phyloP scores from a whole-genome alignment of 1,284 basidiomycete genomes.

The Erythrobasidium hasegawianum region DNA sequence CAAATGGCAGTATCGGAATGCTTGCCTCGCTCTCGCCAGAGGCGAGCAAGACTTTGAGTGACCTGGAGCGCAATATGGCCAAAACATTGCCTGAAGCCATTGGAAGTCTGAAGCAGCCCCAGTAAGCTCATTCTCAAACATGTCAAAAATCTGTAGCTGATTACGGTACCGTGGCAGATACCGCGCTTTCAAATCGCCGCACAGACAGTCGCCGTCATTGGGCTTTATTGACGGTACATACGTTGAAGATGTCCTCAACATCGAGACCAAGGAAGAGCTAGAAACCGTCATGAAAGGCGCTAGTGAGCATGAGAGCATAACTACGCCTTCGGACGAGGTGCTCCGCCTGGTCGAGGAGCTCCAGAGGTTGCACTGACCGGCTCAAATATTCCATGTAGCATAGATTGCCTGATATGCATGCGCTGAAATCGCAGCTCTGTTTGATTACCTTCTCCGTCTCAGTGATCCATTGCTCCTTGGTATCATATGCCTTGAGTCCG shows the following conservation, averaged over 20 bases:
- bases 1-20: conserved; percentile 75
- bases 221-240: conserved; percentile 91
- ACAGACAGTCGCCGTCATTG: conserved; percentile 48
- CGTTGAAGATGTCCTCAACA: conserved; percentile 39
- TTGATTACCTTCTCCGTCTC: no score
- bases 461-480: no score
- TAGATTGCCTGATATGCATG: neutral
- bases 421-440: no score
- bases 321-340: conserved; percentile 28
- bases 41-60: conserved; percentile 63
- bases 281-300: conserved; percentile 38
- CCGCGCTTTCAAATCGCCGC: conserved; percentile 59
- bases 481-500: no score
- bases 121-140: no score
- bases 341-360: conserved; percentile 39
- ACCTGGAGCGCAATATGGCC: conserved; percentile 73
- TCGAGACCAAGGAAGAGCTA: conserved; percentile 27
- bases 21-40: conserved; percentile 62
- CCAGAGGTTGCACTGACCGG: conserved; percentile 37
- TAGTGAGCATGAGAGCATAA: conserved; percentile 38
- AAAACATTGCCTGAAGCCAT: conserved; percentile 55
- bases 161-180: no score
- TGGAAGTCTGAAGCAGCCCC: conserved; percentile 61
- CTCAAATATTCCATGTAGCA: neutral
- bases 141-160: no score